Conservation (phyloP, 208 protist genomes). For the Leishmania arabica region DNA sequence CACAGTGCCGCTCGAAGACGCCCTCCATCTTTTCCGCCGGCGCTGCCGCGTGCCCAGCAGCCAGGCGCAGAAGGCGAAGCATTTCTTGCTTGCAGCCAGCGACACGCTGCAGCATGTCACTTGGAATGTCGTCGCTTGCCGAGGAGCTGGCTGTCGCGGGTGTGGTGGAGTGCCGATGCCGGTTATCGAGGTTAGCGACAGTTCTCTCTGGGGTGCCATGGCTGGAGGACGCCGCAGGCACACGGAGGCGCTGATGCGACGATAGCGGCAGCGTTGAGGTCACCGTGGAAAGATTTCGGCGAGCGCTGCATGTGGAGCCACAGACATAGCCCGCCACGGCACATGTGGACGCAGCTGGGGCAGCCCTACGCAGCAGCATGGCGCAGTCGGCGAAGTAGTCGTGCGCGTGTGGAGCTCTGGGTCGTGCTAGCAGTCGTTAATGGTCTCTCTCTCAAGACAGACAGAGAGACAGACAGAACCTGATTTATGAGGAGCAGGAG, state of each 20-base stretch:
- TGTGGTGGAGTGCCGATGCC: background rate
- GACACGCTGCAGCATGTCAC: constrained; percentile 13
- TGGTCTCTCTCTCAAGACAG: background rate
- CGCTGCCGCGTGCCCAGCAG: constrained; percentile 4
- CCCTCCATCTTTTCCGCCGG: constrained; percentile 14
- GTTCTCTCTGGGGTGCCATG: background rate
- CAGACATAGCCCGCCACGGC: background rate
- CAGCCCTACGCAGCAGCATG: constrained; percentile 2
- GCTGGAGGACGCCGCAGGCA: background rate
- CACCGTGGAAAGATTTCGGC: background rate
- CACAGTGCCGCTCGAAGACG: constrained; percentile 9
- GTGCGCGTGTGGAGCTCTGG: background rate
- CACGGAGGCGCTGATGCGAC: background rate
- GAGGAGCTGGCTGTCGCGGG: background rate
- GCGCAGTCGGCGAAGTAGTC: background rate
- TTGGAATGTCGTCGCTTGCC: background rate
- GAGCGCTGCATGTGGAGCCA: background rate
- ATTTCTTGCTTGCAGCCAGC: constrained; percentile 5
- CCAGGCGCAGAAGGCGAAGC: constrained; percentile 21
- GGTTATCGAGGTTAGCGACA: background rate
- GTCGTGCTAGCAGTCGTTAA: background rate
- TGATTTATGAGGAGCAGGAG: background rate
- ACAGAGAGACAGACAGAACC: background rate
- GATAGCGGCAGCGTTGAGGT: background rate
- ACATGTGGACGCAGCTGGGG: background rate